phyloP scores from a whole-genome alignment of 768 basidiomycete species.

The Russula sp. region DNA sequence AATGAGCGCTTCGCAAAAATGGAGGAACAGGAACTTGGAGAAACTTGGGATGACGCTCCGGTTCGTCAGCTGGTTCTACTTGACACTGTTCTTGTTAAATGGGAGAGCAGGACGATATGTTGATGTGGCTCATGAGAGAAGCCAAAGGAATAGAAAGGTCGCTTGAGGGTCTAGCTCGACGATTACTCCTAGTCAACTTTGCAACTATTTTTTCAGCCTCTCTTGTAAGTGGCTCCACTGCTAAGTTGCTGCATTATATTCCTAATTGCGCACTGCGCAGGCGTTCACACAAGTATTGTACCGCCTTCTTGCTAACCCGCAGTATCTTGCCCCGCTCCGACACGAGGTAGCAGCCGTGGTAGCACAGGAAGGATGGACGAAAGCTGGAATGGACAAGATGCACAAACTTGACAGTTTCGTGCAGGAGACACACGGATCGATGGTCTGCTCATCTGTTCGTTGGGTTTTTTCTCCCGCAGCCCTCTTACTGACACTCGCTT shows the following conservation, averaged over 20 bases:
- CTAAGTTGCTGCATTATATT: background rate
- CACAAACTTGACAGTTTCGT: too few species aligned
- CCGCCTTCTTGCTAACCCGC: conserved; percentile 22
- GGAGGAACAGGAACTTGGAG: background rate
- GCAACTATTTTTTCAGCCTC: conserved; percentile 32
- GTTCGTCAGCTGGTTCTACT: background rate
- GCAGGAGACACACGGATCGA: too few species aligned
- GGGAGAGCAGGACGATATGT: conserved; percentile 31
- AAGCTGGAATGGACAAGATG: too few species aligned
- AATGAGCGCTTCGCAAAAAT: conserved; percentile 4
- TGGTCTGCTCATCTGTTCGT: conserved; percentile 6
- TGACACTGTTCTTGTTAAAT: background rate
- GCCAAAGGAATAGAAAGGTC: conserved; percentile 27
- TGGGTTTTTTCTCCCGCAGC: background rate
- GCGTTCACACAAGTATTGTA: conserved; percentile 15
- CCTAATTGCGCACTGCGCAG: background rate
- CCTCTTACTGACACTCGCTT: background rate
- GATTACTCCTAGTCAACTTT: conserved; percentile 35
- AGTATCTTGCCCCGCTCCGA: conserved; percentile 24
- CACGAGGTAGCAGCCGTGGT: conserved; percentile 21
- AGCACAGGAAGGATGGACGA: too few species aligned
- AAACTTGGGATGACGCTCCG: background rate
- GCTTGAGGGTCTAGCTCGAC: conserved; percentile 26
- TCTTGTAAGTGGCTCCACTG: conserved; percentile 21
- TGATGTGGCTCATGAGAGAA: conserved; percentile 36